Evolutionary conservation across 371 early-diverging fungal species (phyloP), one percentile per base, ranked within the genome.

Genomic region (Mortierella polycephala): DNA sequence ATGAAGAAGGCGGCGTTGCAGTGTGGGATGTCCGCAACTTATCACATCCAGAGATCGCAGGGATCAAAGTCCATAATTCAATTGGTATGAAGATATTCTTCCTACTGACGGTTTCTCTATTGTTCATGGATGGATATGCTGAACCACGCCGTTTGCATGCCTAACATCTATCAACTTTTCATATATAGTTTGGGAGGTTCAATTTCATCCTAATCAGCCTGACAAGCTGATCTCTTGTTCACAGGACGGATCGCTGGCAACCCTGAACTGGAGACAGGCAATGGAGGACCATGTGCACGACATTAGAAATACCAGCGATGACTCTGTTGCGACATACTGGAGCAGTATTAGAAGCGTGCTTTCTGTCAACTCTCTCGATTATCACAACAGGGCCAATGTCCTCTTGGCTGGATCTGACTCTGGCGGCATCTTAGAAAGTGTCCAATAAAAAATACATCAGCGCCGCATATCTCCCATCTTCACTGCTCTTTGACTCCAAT

Each of bases 311-410:
- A 57, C 64, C 39, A 23, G 47, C 12, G 57, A 64, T 21, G 49
- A 57, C n/a, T 23, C 8, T 30, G 46, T 64, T 20, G 64, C 56
- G 7, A 64, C 64, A 1, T 56, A 64, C 57, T 57, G 64, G 57
- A 30, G 57, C 13, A 64, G 57, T 18, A 64, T 57, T 30, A 21
- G 23, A 57, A 64, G 40, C 37, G 64, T 64, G 21, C 57, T 57
- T 5, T 64, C 64, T 0, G 57, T 64, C 57, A 64, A 64, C 49
- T 57, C 64, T 5, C 12, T 64, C 47, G 64, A 64, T 20, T 64
- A 64, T 20, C 64, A 64, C 39, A 57, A 37, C 44, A 54, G 64
- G 37, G 64, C 64, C 12, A 64, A 64, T 46, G 52, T 54, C 37
- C 54, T 64, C 11, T 44, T 64, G 8, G 64, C 64, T 11, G 64